Evolutionary conservation across 257 asterid species (phyloP), one percentile per base, ranked within the genome.

Genomic region (Coffea eugenioides): DNA sequence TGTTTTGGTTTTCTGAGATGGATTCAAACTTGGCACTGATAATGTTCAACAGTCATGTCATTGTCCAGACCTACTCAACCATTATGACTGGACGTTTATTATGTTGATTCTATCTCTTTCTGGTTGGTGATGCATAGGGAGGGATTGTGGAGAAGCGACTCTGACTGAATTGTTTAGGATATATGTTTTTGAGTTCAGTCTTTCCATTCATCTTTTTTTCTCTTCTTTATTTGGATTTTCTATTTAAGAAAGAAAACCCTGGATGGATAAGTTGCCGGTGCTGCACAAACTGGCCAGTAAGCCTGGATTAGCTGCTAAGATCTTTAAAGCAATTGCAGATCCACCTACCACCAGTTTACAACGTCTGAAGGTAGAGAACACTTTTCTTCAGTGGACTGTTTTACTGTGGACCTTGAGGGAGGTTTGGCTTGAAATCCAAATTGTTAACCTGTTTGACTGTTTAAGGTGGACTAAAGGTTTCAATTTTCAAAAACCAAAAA

Each of bases 311-410:
- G 84, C 94, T 51, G 84, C 97, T 71, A 89, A 88, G 86, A 92
- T 93, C 79, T 95, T 95, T 87, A 95, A 95, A 89, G 98, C 99
- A 83, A 84, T 87, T 74, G 98, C 99, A 16, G 99, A 95, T 74
- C 99, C 99, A 43, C 99, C 99, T 52, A 95, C 99, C 27, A 95
- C 99, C 77, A 95, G 97, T 85, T 89, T 95, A 88, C 99, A 95
- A 85, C 97, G 97, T 76, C 84, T 95, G 65, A 95, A 95, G 96
- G 98, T 93, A 81, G 64, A 81, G 64, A 49, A 16, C 2, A 13
- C n/a, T 61, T 72, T 69, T 36, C 9, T 7, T 34, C 43, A 3
- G 16, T 20, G 64, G 25, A 18, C 25, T 20, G 25, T 57, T 57
- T 16, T 3, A 15, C 62, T 2, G 62, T 56, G 23, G 23, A 56